Evolutionary conservation across 139 green algal species (phyloP).

Genomic region (Chlamydomonas urium): DNA sequence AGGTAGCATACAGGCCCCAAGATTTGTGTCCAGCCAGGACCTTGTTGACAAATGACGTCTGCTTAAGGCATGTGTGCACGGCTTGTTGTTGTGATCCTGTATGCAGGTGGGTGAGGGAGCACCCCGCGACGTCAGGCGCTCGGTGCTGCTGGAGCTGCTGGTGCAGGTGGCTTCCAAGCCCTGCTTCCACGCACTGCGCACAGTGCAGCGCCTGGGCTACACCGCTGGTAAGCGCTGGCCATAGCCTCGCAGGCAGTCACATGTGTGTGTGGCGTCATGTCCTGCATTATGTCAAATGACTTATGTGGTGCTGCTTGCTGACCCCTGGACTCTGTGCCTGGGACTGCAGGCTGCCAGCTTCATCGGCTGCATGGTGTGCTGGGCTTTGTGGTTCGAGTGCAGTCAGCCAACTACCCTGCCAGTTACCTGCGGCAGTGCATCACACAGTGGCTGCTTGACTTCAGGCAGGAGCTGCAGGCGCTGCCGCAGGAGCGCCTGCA

Average conservation of each 20-base stretch:
- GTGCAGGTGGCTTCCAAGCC: constrained; percentile 35
- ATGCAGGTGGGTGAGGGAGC: constrained; percentile 4
- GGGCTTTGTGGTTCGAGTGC: constrained; percentile 27
- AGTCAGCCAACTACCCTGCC: constrained; percentile 18
- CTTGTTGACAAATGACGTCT: no score
- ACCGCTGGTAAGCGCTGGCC: constrained; percentile 5
- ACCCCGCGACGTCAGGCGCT: neutral
- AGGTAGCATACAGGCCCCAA: no score
- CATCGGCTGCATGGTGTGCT: constrained; percentile 22
- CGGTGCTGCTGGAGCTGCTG: constrained; percentile 12
- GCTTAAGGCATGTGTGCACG: no score
- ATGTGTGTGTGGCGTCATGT: neutral
- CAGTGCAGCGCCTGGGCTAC: constrained; percentile 45
- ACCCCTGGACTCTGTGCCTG: neutral
- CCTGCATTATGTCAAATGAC: neutral
- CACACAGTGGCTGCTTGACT: constrained; percentile 30
- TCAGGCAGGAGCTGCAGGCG: constrained; percentile 21
- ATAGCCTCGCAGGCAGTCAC: neutral
- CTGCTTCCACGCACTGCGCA: constrained; percentile 51
- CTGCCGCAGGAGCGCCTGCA: neutral
- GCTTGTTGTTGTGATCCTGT: no score
- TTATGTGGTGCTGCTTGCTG: neutral
- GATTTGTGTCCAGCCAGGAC: no score
- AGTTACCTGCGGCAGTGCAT: constrained; percentile 16
- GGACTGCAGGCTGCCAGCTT: constrained; percentile 9